Evolutionary conservation across 306 rosid genomes (phyloP), one percentile per base, ranked within the genome.

Genomic region (Oxytropis ochrocephala): DNA sequence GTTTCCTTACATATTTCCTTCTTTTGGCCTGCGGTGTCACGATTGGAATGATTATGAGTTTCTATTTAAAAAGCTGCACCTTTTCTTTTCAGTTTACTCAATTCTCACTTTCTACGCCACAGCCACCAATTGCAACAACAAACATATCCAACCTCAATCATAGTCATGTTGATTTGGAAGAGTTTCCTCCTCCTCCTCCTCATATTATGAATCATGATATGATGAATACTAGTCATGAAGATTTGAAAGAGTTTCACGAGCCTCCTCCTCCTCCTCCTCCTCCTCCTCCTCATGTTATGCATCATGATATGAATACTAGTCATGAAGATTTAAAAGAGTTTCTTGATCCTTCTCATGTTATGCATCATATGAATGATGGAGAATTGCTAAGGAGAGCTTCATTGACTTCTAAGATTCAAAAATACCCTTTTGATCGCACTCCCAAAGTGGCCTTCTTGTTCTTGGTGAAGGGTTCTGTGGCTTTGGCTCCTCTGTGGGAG

Each of bases 371-470:
- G 89, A 41, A 64, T 11, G 96, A 91, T 0, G 77, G 73, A 16
- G 96, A 91, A 58, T 39, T 89, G 65, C 63, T 91, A 0, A 87
- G 97, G 93, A 85, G 89, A 76, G 97, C 96, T 63, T 88, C 97
- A 5, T 48, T 83, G 91, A 67, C 17, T 54, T 80, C 91, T 14
- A 68, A 65, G 84, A 84, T 85, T 10, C 8, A 17, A 0, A 32
- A 59, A 6, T 87, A 75, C 61, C 97, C 96, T 0, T 84, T 76
- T 58, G 60, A 53, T 17, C 69, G 90, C 9, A 79, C 76, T 32
- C 88, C 92, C 0, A 92, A 89, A 75, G 85, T 92, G 80, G 96
- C 98, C 1, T 92, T 92, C 74, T 0, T 92, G 95, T 92, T 87
- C 80, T 78, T 92, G 82, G 80, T 84, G 0, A 92, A 81, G 72